Percentiles rank a stretch among this genome's conserved stretches.
Evolutionary conservation across 495 filamentous ascomycete species (phyloP).

Genomic region (Penicillium alfredii): DNA sequence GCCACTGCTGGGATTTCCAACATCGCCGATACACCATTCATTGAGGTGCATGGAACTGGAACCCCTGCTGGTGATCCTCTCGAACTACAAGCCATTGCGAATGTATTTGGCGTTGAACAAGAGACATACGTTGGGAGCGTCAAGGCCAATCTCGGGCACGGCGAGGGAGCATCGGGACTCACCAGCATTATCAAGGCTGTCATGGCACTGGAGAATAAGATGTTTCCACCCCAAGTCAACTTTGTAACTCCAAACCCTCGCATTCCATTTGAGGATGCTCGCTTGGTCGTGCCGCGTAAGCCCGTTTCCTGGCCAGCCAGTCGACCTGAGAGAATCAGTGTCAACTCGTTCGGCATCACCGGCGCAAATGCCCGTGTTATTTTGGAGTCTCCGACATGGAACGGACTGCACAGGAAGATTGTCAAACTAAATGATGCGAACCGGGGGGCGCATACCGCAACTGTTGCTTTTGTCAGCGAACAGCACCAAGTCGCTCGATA

Average conservation of each 20-base stretch:
- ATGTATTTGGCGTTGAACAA: slow-evolving; percentile 7
- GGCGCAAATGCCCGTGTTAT: slow-evolving; percentile 24
- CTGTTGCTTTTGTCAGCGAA: slow-evolving; percentile 11
- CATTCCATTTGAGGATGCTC: slow-evolving; percentile 23
- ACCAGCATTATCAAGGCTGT: slow-evolving; percentile 72
- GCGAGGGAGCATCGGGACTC: slow-evolving; percentile 71
- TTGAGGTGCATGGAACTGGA: slow-evolving; percentile 51
- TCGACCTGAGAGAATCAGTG: slow-evolving; percentile 15
- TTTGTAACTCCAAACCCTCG: slow-evolving; percentile 28
- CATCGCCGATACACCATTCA: slow-evolving; percentile 26
- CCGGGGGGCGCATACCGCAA: slow-evolving; percentile 9
- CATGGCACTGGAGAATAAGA: slow-evolving; percentile 48
- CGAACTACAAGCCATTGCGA: slow-evolving; percentile 19
- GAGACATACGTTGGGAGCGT: slow-evolving; percentile 31
- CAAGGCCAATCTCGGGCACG: slow-evolving; percentile 80
- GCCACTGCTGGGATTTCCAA: slow-evolving; percentile 3
- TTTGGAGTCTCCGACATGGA: slow-evolving; percentile 9
- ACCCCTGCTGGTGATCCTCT: slow-evolving; percentile 34
- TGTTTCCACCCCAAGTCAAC: slow-evolving; percentile 31
- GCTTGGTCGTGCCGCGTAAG: slow-evolving; percentile 18
- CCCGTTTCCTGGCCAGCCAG: slow-evolving; percentile 25
- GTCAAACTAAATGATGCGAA: no score
- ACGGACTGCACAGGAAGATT: no score
- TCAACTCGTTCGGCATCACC: slow-evolving; percentile 21
- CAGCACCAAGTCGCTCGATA: slow-evolving; percentile 2